phyloP scores from a whole-genome alignment of 164 flowering plant species.

The Euptelea pleiosperma region DNA sequence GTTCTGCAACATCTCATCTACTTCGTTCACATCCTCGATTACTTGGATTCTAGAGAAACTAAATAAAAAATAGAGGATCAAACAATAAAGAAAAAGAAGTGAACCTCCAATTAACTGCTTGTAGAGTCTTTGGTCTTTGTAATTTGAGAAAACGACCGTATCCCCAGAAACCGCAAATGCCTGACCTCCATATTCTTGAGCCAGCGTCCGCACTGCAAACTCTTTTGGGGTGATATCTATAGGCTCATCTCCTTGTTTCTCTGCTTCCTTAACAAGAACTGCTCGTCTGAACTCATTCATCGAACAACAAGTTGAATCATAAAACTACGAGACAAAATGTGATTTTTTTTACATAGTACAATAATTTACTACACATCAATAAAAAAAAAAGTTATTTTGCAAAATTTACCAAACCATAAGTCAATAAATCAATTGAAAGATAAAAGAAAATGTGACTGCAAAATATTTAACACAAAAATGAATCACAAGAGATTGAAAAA shows the following conservation, averaged over 20 bases:
- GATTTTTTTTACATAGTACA: too few species aligned
- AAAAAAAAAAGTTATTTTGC: too few species aligned
- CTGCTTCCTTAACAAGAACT: conserved; percentile 68
- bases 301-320: too few species aligned
- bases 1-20: too few species aligned
- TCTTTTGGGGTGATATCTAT: conserved; percentile 73
- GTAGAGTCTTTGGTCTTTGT: conserved; percentile 88
- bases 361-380: too few species aligned
- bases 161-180: conserved; percentile 64
- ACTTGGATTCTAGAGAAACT: too few species aligned
- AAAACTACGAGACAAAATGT: too few species aligned
- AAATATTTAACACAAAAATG: not conserved
- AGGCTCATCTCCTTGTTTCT: conserved; percentile 50
- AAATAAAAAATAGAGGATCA: too few species aligned
- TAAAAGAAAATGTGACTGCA: too few species aligned
- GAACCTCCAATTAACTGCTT: conserved; percentile 64
- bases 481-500: not conserved
- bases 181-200: conserved; percentile 95
- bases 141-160: conserved; percentile 70
- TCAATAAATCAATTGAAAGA: too few species aligned
- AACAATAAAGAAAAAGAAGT: not conserved
- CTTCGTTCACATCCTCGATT: too few species aligned
- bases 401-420: too few species aligned
- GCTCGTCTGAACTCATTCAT: conserved; percentile 40
- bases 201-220: conserved; percentile 63